phyloP scores from a whole-genome alignment of 1,284 basidiomycete species.

The Volvariella surrecta region DNA sequence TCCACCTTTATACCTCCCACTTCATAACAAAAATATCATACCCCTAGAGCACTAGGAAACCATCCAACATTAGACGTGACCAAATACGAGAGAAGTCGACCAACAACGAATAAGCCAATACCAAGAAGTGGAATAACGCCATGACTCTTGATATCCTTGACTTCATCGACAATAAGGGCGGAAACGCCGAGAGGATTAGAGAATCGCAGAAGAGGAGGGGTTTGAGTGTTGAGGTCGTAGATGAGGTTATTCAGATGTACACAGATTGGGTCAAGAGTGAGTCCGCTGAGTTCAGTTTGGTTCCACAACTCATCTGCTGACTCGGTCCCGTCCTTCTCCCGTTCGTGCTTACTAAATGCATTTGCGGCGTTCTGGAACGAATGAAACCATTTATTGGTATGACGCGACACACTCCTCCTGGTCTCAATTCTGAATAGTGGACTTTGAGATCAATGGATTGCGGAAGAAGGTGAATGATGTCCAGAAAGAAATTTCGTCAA shows the following conservation, averaged over 20 bases:
- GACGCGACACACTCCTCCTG: background rate
- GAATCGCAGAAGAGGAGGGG: slow-evolving; percentile 92
- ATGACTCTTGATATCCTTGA: slow-evolving; percentile 72
- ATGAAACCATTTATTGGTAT: background rate
- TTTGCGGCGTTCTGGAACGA: slow-evolving; percentile 1
- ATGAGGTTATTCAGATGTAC: slow-evolving; percentile 91
- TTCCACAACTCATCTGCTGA: background rate
- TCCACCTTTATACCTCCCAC: too few relatives aligned
- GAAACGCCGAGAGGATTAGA: slow-evolving; percentile 87
- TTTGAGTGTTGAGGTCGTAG: slow-evolving; percentile 84
- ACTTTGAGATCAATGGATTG: slow-evolving; percentile 74
- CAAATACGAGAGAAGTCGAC: too few relatives aligned
- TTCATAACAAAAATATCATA: too few relatives aligned
- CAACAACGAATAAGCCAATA: too few relatives aligned
- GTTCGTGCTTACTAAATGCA: slow-evolving; percentile 2
- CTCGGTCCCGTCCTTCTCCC: background rate
- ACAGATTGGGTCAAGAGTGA: slow-evolving; percentile 86
- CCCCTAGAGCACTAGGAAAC: too few relatives aligned
- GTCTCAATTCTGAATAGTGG: slow-evolving; percentile 42
- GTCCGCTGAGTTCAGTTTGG: slow-evolving; percentile 17
- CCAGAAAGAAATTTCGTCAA: slow-evolving; percentile 90
- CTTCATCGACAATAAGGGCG: slow-evolving; percentile 85
- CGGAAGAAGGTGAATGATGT: slow-evolving; percentile 83
- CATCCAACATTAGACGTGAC: too few relatives aligned
- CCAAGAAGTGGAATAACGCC: too few relatives aligned